A percentile compares a stretch with the other conserved stretches of the same genome.
phyloP scores from a whole-genome alignment of 176 grass and related monocot genomes.

The Thinopyrum elongatum region DNA sequence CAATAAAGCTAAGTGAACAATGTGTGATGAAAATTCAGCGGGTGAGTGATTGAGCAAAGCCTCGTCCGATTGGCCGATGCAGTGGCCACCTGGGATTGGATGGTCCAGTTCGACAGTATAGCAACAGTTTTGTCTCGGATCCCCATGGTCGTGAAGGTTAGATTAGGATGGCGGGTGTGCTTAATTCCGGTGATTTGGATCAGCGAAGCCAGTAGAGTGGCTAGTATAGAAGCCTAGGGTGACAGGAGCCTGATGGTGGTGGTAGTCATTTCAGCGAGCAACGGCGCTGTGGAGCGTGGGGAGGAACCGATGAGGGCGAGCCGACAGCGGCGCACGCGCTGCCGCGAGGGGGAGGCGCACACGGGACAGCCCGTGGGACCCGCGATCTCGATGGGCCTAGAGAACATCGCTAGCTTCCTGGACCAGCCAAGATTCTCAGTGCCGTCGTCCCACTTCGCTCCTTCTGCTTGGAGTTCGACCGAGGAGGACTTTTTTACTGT shows the following conservation, averaged over 20 bases:
- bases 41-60: background rate
- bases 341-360: slow-evolving; percentile 35
- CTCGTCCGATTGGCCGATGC: background rate
- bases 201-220: background rate
- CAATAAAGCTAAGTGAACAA: slow-evolving; percentile 21
- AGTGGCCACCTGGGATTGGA: background rate
- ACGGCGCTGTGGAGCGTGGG: slow-evolving; percentile 38
- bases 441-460: background rate
- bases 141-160: background rate
- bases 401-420: background rate
- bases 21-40: background rate
- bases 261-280: slow-evolving; percentile 28
- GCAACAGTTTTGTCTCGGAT: background rate
- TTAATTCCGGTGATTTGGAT: background rate
- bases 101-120: background rate
- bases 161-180: background rate
- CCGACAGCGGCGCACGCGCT: slow-evolving; percentile 40
- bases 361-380: slow-evolving; percentile 38
- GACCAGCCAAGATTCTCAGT: slow-evolving; percentile 25
- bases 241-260: background rate
- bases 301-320: slow-evolving; percentile 30
- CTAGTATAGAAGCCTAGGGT: background rate
- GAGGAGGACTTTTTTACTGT: too few relatives aligned
- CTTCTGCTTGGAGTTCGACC: background rate
- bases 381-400: slow-evolving; percentile 24